Evolutionary conservation across 129 eudicot genomes (phyloP).

Genomic region (Saussurea involucrata): DNA sequence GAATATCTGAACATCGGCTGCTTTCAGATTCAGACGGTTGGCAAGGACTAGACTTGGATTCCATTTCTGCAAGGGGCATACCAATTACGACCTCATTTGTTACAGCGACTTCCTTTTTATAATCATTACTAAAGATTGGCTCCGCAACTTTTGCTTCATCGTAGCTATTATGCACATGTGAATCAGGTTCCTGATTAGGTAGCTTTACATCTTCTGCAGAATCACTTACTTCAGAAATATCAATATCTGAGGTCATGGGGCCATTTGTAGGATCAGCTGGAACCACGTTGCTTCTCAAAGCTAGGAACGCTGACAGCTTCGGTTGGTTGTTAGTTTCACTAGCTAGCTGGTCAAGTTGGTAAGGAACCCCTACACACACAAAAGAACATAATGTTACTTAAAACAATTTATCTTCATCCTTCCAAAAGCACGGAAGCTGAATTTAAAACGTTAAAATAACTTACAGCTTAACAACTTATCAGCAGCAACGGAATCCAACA

Average conservation of each 20-base stretch:
- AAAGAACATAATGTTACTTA: neutral
- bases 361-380: conserved; percentile 63
- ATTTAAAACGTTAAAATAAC: conserved; percentile 3
- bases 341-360: conserved; percentile 86
- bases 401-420: conserved; percentile 5
- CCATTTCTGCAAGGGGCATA: conserved; percentile 17
- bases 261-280: conserved; percentile 21
- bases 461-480: conserved; percentile 73
- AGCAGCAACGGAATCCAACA: conserved; percentile 85
- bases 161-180: conserved; percentile 6
- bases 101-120: conserved; percentile 31
- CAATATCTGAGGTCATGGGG: conserved; percentile 16
- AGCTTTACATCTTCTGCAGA: conserved; percentile 29
- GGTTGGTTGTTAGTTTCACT: conserved; percentile 66
- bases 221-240: conserved; percentile 32
- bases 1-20: conserved; percentile 27
- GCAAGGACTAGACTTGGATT: conserved; percentile 25
- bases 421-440: neutral
- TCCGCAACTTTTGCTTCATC: conserved; percentile 33
- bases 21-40: conserved; percentile 42
- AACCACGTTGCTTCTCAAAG: conserved; percentile 33
- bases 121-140: conserved; percentile 30
- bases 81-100: conserved; percentile 21
- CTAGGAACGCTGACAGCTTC: conserved; percentile 59
- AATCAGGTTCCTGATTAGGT: conserved; percentile 23